A percentile compares a stretch with the other conserved stretches of the same genome.
These are phyloP conservation scores for Xylariaceae sp. DNA, from an alignment of 2,329 filamentous ascomycete species.

Conservation along the genomic window DNA sequence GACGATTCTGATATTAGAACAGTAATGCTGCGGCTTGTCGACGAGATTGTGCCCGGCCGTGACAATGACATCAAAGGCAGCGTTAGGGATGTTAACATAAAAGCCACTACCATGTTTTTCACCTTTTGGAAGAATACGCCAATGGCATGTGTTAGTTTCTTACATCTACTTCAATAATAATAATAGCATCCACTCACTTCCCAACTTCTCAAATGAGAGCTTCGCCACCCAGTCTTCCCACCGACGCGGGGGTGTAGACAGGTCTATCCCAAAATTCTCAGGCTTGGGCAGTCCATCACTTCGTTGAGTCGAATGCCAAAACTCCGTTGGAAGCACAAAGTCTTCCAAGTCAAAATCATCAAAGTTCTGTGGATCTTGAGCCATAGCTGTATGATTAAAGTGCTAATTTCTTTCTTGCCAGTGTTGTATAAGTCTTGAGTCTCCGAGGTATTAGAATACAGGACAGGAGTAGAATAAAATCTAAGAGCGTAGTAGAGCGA, in stretches of 20 bases:
- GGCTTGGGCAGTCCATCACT: not conserved
- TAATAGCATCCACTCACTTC: conserved; percentile 8
- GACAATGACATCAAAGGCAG: conserved; percentile 15
- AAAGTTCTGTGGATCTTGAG: not conserved
- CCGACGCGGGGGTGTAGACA: conserved; percentile 1
- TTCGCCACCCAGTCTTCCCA: conserved; percentile 21
- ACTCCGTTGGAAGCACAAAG: not conserved
- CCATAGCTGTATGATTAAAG: conserved; percentile 2
- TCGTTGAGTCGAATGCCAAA: conserved; percentile 3
- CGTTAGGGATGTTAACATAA: conserved; percentile 18
- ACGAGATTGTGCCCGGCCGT: conserved; percentile 23
- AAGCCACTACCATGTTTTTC: conserved; percentile 17
- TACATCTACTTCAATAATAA: not conserved
- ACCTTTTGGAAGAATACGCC: not conserved
- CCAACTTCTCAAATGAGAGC: conserved; percentile 14
- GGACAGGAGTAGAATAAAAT: no score
- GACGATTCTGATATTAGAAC: conserved; percentile 17
- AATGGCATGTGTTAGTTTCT: not conserved
- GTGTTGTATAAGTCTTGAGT: not conserved
- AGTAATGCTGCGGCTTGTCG: conserved; percentile 12
- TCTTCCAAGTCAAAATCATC: not conserved
- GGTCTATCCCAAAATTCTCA: conserved; percentile 11
- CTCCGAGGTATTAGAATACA: no score
- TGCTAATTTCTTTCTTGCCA: not conserved
- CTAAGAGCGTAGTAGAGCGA: no score